Percentiles rank a stretch among this genome's conserved stretches.
Evolutionary conservation across 106 monocot genomes (phyloP).

Genomic region (Dioscorea dumetorum): DNA sequence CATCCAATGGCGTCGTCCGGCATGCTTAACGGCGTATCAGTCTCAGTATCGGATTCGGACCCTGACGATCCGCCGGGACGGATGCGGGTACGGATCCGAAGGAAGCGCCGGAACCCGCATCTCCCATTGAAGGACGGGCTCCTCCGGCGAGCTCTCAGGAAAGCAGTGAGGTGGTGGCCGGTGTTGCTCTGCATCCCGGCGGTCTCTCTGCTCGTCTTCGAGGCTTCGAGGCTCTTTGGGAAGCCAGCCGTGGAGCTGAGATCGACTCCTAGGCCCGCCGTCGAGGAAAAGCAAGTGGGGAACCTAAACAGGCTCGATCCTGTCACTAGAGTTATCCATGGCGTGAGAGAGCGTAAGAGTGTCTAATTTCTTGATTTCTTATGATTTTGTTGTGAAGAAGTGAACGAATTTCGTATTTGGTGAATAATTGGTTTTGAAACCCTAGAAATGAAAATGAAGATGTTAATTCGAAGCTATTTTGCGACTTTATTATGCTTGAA

Average conservation of each 20-base stretch:
- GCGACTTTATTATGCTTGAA: too few relatives aligned
- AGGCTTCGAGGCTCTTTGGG: background rate
- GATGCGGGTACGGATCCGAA: conserved; percentile 30
- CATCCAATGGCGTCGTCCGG: conserved; percentile 4
- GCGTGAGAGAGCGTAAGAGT: background rate
- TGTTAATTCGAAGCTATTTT: background rate
- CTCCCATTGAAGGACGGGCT: background rate
- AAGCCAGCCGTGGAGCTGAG: background rate
- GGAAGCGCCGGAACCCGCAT: conserved; percentile 12
- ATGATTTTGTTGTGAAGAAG: background rate
- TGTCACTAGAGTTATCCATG: background rate
- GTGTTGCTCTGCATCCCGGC: background rate
- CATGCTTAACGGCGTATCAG: conserved; percentile 40
- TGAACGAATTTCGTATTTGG: background rate
- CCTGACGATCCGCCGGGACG: conserved; percentile 35
- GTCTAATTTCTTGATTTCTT: background rate
- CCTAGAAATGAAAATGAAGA: background rate
- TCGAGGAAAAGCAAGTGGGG: background rate
- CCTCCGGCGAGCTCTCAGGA: background rate
- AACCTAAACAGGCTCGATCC: background rate
- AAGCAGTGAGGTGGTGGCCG: background rate
- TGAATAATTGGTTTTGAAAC: too few relatives aligned
- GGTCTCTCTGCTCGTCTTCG: background rate
- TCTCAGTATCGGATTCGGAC: conserved; percentile 73
- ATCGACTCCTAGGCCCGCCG: background rate